Base-by-base conservation (phyloP, 1,284 basidiomycete species). In the Neonothopanus nambi region DNA sequence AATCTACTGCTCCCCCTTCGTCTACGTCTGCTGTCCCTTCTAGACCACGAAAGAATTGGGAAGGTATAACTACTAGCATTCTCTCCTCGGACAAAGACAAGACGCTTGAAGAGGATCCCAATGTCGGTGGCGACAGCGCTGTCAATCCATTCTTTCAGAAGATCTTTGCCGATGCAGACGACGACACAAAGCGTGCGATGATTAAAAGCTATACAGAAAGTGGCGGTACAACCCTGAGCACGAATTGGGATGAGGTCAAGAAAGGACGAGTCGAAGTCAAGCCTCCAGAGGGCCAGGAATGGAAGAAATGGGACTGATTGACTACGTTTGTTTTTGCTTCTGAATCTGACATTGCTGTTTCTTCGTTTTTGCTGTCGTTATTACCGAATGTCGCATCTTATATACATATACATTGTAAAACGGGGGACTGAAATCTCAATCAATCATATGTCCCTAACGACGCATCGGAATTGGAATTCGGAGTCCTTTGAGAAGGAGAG, bases 141-240 rank as follows among this genome's bases (percentile, higher is more conserved):
- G 78, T 91, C 58, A 92, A 92, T 66, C 59, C 72, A 13, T 91
- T 91, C 73, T 92, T 92, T 79, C 87, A 90, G 66, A 86, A 89
- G 72, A 82, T 98, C 55, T 98, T 90, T 64, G 77, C 78, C 3
- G 88, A 89, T 65, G 90, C 93, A 11, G 93, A 96, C 65, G 90
- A 93, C 0, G 91, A 97, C 64, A 93, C 93, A 3, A 84, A 79
- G 63, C 81, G 86, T 37, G 95, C 95, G 0, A 98, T 98, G 93
- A 85, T 97, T 84, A 98, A 98, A 80, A 94, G 91, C 67, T 97
- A 91, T 67, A 79, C 81, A 54, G 93, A 96, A 74, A 93, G 89
- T 60, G 92, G 92, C 6, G 93, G 95, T 3, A 98, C 95, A 7
- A 87, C 92, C 0, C 76, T 98, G 41, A 94, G 91, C 72, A 98